A percentile compares a stretch with the other conserved stretches of the same genome.
Conservation (phyloP, 768 basidiomycete genomes). For the Collybia sordida region DNA sequence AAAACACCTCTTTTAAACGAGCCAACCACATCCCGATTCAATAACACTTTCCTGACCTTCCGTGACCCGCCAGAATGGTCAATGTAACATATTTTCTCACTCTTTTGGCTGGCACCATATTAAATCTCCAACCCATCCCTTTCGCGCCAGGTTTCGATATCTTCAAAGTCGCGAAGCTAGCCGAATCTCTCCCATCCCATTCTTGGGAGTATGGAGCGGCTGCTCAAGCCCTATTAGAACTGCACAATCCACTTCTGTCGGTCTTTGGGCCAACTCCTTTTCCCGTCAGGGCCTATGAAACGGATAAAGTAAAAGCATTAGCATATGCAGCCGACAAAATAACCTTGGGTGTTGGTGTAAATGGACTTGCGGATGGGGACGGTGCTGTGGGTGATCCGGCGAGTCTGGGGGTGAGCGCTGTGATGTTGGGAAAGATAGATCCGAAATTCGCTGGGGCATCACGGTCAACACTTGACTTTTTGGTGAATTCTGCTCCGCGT, state of each 20-base stretch:
- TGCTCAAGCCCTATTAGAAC: conserved; percentile 41
- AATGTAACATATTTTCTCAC: background rate
- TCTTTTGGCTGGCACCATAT: background rate
- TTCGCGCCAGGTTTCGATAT: conserved; percentile 39
- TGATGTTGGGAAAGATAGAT: conserved; percentile 38
- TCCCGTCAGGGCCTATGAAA: conserved; percentile 24
- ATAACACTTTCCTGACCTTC: too few relatives aligned
- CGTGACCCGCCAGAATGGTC: background rate
- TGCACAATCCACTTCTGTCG: conserved; percentile 36
- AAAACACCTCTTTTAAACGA: too few relatives aligned
- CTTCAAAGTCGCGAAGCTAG: conserved; percentile 27
- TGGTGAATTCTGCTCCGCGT: conserved; percentile 35
- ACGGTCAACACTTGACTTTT: conserved; percentile 26
- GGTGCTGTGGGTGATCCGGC: conserved; percentile 48
- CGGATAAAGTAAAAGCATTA: conserved; percentile 25
- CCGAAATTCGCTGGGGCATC: conserved; percentile 31
- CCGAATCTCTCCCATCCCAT: conserved; percentile 36
- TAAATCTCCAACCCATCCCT: conserved; percentile 18
- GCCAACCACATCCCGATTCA: too few relatives aligned
- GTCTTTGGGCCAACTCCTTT: conserved; percentile 39
- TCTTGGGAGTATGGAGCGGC: conserved; percentile 50
- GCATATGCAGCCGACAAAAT: conserved; percentile 39
- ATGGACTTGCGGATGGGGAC: conserved; percentile 34
- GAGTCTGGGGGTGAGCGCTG: conserved; percentile 46
- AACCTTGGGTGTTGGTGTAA: conserved; percentile 29